phyloP scores from a whole-genome alignment of 306 rosid genomes.

The Trifolium subterraneum region DNA sequence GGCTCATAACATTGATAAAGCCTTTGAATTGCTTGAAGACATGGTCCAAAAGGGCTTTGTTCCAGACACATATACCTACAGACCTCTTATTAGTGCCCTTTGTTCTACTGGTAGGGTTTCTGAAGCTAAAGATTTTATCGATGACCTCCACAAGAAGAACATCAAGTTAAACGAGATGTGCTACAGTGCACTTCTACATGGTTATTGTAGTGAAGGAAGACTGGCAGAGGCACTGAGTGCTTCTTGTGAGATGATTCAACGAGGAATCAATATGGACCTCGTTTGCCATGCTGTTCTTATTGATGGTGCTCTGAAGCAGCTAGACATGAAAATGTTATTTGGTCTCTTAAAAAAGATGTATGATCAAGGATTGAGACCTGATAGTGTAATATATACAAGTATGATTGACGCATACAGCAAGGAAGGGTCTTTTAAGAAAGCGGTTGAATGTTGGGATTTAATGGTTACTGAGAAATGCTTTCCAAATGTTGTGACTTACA shows the following conservation, averaged over 20 bases:
- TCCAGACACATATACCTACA: slow-evolving; percentile 83
- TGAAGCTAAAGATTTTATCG: slow-evolving; percentile 78
- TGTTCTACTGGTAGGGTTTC: slow-evolving; percentile 77
- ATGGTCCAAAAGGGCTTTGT: slow-evolving; percentile 73
- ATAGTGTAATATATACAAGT: slow-evolving; percentile 76
- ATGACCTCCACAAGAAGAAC: slow-evolving; percentile 66
- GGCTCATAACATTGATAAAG: slow-evolving; percentile 63
- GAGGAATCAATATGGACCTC: slow-evolving; percentile 83
- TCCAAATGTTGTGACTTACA: slow-evolving; percentile 84
- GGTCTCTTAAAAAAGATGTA: slow-evolving; percentile 73
- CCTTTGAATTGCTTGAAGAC: slow-evolving; percentile 80
- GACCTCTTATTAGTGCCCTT: slow-evolving; percentile 83
- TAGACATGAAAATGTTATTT: slow-evolving; percentile 53
- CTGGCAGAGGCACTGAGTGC: slow-evolving; percentile 73
- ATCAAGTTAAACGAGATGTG: slow-evolving; percentile 76
- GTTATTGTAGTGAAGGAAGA: slow-evolving; percentile 85
- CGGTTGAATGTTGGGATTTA: slow-evolving; percentile 71
- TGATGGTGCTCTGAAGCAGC: slow-evolving; percentile 70
- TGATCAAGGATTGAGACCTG: slow-evolving; percentile 72
- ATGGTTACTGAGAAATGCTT: slow-evolving; percentile 74
- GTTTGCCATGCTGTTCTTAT: slow-evolving; percentile 82
- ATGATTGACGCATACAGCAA: slow-evolving; percentile 80
- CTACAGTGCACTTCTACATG: slow-evolving; percentile 82
- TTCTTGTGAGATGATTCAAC: slow-evolving; percentile 71
- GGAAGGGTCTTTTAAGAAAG: slow-evolving; percentile 66